Evolutionary conservation across 1,139 yeast genomes (phyloP), one percentile per base, ranked within the genome.

Genomic region (Hemisphaericaspora xylofermentans): DNA sequence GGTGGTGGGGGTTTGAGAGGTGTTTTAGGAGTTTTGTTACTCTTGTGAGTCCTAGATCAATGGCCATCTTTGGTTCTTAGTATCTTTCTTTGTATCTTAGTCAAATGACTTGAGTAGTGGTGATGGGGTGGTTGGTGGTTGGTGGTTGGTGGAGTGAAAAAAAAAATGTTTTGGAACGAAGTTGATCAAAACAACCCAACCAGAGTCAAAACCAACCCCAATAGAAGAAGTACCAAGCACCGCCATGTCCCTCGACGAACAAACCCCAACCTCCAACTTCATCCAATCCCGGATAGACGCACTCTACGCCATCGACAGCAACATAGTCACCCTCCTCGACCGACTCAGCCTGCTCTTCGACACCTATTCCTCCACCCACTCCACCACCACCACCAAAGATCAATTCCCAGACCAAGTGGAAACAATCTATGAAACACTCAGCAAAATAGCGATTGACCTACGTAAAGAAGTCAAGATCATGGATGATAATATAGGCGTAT

Each of bases 1-100:
- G 51, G 35, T 88, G 51, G 36, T 88, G 95, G 0, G 96, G 96
- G 52, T 79, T 76, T 0, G 88, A 88, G 26, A 88, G 62, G 37
- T 68, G 64, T 4, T 59, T 51, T n/a, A 88, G 71, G n/a, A 88
- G 74, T 38, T 61, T 60, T 0, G 69, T 39, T 0, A 88, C 74
- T 41, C 96, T 65, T 1, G 75, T 52, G n/a, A 91, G 71, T 1
- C 95, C 95, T 22, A 91, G 55, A 46, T 71, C 73, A 35, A 72
- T 72, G 13, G 71, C 69, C 74, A 68, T 69, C 14, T 24, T 16
- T 21, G n/a, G n/a, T n/a, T n/a, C n/a, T n/a, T n/a, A n/a, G n/a
- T n/a, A n/a, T n/a, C n/a, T n/a, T n/a, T n/a, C n/a, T n/a, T n/a
- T n/a, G n/a, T n/a, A n/a, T n/a, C n/a, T n/a, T n/a, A n/a, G n/a